phyloP scores from a whole-genome alignment of 2,329 filamentous ascomycete species.

The Rosellinia necatrix region DNA sequence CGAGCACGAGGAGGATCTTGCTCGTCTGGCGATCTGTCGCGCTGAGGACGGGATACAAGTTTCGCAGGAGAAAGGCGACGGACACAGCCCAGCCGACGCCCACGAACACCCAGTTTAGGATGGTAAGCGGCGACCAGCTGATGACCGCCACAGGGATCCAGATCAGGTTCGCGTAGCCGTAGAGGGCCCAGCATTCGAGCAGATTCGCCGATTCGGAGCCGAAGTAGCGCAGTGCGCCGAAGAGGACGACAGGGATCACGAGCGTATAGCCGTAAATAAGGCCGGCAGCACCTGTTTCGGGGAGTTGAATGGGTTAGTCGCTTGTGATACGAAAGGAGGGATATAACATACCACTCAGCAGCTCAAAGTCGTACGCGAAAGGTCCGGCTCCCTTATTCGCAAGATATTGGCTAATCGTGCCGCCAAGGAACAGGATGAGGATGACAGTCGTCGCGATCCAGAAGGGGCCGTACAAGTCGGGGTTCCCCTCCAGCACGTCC shows the following conservation, averaged over 20 bases:
- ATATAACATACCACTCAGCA: constrained; percentile 71
- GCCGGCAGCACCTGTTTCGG: constrained; percentile 72
- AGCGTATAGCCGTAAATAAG: constrained; percentile 95
- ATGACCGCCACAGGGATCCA: constrained; percentile 96
- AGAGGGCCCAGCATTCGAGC: constrained; percentile 92
- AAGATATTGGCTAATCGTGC: constrained; percentile 92
- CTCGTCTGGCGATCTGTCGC: constrained; percentile 91
- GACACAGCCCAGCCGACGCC: constrained; percentile 82
- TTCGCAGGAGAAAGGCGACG: constrained; percentile 82
- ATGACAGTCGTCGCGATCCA: constrained; percentile 99
- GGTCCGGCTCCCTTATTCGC: constrained; percentile 68
- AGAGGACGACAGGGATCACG: constrained; percentile 82
- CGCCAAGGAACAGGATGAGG: constrained; percentile 91
- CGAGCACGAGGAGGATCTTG: constrained; percentile 82
- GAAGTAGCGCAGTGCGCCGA: constrained; percentile 91
- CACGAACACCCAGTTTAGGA: constrained; percentile 94
- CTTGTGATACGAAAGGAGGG: background rate
- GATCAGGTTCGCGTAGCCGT: constrained; percentile 94
- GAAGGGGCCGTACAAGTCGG: constrained; percentile 94
- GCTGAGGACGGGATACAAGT: constrained; percentile 87
- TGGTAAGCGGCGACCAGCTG: constrained; percentile 82
- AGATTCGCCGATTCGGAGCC: constrained; percentile 91
- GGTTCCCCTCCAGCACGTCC: constrained; percentile 94
- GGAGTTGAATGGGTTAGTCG: background rate
- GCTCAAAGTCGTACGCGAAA: constrained; percentile 89